These are phyloP conservation scores for Paxillus rubicundulus DNA, from an alignment of 768 basidiomycete species.

Conservation along the genomic window DNA sequence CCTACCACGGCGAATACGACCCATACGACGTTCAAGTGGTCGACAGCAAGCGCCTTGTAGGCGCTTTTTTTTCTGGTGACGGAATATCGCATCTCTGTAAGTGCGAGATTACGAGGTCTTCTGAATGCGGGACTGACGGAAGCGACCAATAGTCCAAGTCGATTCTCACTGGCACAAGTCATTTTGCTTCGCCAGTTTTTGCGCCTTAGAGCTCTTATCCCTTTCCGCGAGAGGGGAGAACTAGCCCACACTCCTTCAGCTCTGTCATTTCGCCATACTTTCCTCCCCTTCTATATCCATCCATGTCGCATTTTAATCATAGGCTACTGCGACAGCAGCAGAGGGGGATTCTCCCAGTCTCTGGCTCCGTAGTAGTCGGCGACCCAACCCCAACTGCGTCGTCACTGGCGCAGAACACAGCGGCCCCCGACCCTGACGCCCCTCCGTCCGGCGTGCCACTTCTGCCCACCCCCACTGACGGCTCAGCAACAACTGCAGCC, in stretches of 20 bases:
- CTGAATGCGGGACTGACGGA: constrained; percentile 13
- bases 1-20: constrained; percentile 1
- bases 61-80: neutral
- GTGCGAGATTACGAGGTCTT: constrained; percentile 13
- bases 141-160: constrained; percentile 17
- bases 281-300: neutral
- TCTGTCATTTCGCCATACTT: constrained; percentile 4
- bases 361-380: constrained; percentile 25
- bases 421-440: neutral
- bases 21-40: neutral
- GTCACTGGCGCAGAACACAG: constrained; percentile 20
- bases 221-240: constrained; percentile 22
- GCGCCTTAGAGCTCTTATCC: constrained; percentile 8
- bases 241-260: constrained; percentile 15
- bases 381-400: constrained; percentile 27
- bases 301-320: constrained; percentile 17
- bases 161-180: constrained; percentile 1
- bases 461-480: neutral
- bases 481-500: neutral
- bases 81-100: neutral
- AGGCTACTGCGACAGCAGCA: constrained; percentile 15
- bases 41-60: constrained; percentile 4
- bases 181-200: neutral
- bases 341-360: constrained; percentile 8
- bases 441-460: constrained; percentile 15